Evolutionary conservation across 371 early-diverging fungal genomes (phyloP).

Genomic region (Furculomyces boomerangus): DNA sequence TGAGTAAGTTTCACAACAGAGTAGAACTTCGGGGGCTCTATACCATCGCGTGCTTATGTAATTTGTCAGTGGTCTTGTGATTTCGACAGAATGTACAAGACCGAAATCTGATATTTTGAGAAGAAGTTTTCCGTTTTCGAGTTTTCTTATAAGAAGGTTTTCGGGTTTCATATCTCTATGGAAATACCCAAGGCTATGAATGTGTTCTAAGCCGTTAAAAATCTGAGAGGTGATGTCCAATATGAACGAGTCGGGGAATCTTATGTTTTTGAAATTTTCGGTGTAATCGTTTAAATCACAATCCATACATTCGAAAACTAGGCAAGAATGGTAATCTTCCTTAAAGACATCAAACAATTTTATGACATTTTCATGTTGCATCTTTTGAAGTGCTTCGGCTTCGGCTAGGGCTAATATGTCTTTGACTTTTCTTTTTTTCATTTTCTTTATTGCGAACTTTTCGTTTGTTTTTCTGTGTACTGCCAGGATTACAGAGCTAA

Average conservation of each 20-base stretch:
- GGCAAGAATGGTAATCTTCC: constrained; percentile 59
- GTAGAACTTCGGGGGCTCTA: constrained; percentile 92
- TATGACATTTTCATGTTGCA: constrained; percentile 74
- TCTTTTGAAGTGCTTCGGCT: constrained; percentile 59
- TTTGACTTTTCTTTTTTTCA: constrained; percentile 60
- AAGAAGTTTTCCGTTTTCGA: constrained; percentile 18
- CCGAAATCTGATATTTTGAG: constrained; percentile 93
- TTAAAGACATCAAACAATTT: constrained; percentile 60
- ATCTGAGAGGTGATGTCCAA: constrained; percentile 57
- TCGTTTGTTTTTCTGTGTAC: constrained; percentile 42
- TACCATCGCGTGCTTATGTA: constrained; percentile 97
- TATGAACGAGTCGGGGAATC: constrained; percentile 34
- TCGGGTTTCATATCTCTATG: constrained; percentile 93
- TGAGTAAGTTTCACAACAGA: constrained; percentile 65
- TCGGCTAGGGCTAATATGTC: constrained; percentile 59
- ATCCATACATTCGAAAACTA: constrained; percentile 89
- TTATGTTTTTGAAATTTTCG: constrained; percentile 37
- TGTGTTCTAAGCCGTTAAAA: constrained; percentile 60
- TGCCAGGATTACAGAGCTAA: constrained; percentile 72
- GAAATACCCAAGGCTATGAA: constrained; percentile 78
- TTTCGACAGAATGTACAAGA: constrained; percentile 68
- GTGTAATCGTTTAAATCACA: constrained; percentile 81
- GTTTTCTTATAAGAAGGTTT: constrained; percentile 36
- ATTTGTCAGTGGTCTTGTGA: constrained; percentile 63
- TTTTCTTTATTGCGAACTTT: constrained; percentile 84